Evolutionary conservation across 257 asterid species (phyloP).

Genomic region (Forsythia suspensa): DNA sequence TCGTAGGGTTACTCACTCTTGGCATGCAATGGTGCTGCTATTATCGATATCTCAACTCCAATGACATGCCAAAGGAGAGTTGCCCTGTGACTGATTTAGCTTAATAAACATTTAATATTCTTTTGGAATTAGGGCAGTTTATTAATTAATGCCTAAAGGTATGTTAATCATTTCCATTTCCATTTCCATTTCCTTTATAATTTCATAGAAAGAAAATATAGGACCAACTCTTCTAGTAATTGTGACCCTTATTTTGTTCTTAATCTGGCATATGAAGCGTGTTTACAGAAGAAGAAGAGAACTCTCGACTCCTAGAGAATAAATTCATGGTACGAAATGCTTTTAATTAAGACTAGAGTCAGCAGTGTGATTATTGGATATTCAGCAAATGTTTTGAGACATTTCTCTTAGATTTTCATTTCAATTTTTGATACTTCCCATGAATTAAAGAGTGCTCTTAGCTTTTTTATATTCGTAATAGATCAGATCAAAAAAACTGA

Average conservation of each 20-base stretch:
- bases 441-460: too few species aligned
- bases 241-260: neutral
- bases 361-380: too few species aligned
- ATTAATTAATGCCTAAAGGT: neutral
- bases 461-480: too few species aligned
- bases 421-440: neutral
- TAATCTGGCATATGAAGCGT: too few species aligned
- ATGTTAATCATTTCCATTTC: neutral
- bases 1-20: constrained; percentile 12
- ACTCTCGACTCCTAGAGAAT: too few species aligned
- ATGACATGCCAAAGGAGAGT: constrained; percentile 21
- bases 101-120: neutral
- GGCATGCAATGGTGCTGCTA: neutral
- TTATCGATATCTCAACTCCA: neutral
- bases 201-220: too few species aligned
- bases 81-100: constrained; percentile 22
- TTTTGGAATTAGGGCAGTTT: neutral
- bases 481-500: too few species aligned
- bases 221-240: too few species aligned
- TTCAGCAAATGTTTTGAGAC: neutral
- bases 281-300: too few species aligned
- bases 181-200: too few species aligned
- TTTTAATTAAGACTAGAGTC: too few species aligned
- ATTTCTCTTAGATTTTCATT: neutral
- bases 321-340: too few species aligned